These are phyloP conservation scores for Populus hybrid DNA, from an alignment of 441 rosid species.

Conservation along the genomic window DNA sequence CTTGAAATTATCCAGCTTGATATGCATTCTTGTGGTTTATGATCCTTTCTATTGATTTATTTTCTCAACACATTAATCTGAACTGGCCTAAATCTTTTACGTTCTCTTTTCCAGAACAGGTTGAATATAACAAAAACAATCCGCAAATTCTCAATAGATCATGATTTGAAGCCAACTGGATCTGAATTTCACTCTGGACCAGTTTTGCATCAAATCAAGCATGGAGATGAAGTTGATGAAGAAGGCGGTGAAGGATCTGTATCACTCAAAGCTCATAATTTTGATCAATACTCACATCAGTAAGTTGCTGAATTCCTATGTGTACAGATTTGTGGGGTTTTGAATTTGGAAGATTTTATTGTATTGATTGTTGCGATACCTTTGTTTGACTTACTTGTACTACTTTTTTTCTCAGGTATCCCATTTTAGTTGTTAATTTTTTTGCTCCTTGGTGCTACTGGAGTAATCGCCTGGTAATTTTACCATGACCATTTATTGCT, in stretches of 20 bases:
- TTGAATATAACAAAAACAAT: conserved; percentile 94
- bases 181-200: conserved; percentile 78
- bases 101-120: conserved; percentile 78
- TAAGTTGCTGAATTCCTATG: conserved; percentile 47
- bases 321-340: conserved; percentile 5
- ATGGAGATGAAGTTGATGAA: conserved; percentile 79
- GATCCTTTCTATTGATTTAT: neutral
- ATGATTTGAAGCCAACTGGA: conserved; percentile 70
- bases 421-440: conserved; percentile 87
- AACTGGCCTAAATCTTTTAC: conserved; percentile 14
- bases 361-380: conserved; percentile 8
- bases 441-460: conserved; percentile 99
- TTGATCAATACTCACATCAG: conserved; percentile 72
- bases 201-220: conserved; percentile 59
- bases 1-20: neutral
- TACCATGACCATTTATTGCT: conserved; percentile 10
- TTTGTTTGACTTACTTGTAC: neutral
- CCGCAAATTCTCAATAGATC: conserved; percentile 90
- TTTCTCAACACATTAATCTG: neutral
- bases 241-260: conserved; percentile 65
- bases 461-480: conserved; percentile 93
- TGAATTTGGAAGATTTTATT: too few relatives aligned
- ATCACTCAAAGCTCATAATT: conserved; percentile 49
- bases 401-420: conserved; percentile 58
- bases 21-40: neutral